These are phyloP conservation scores for Magnolia changhungtana DNA, from an alignment of 164 flowering plant species.

Conservation along the genomic window DNA sequence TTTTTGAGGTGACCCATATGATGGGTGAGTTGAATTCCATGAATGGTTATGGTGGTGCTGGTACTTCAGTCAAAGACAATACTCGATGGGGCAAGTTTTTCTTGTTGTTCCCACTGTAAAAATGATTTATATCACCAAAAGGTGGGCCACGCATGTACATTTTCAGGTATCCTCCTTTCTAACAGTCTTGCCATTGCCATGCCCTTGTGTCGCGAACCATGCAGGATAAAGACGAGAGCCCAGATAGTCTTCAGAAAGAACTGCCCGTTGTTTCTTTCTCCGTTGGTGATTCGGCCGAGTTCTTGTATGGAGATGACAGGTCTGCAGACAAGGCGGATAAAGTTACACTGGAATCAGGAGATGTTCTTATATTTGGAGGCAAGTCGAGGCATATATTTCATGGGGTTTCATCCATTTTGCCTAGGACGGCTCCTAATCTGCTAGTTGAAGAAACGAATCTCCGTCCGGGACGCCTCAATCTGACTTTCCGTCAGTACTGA, in stretches of 20 bases:
- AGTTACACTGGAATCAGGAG: constrained; percentile 69
- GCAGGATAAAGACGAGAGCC: constrained; percentile 78
- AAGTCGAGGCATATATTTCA: constrained; percentile 70
- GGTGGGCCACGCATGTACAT: too few relatives aligned
- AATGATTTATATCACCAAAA: too few relatives aligned
- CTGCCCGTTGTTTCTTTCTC: constrained; percentile 93
- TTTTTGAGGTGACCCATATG: too few relatives aligned
- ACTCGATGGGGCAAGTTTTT: neutral
- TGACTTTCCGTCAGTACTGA: constrained; percentile 73
- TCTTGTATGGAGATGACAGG: constrained; percentile 55
- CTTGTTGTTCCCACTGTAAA: too few relatives aligned
- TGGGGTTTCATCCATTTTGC: constrained; percentile 55
- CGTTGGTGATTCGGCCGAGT: constrained; percentile 76
- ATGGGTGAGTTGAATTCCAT: too few relatives aligned
- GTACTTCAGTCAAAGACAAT: neutral
- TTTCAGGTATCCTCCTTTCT: too few relatives aligned
- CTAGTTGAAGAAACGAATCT: constrained; percentile 51
- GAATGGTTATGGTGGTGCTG: too few relatives aligned
- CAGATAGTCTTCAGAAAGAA: constrained; percentile 42
- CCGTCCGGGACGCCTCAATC: constrained; percentile 79
- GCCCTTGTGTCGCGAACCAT: neutral
- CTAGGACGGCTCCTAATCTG: constrained; percentile 53
- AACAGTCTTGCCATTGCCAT: neutral
- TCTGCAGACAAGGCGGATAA: constrained; percentile 49
- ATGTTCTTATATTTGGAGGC: constrained; percentile 87